Conservation (phyloP, 129 eudicot genomes). For the Centella asiatica region DNA sequence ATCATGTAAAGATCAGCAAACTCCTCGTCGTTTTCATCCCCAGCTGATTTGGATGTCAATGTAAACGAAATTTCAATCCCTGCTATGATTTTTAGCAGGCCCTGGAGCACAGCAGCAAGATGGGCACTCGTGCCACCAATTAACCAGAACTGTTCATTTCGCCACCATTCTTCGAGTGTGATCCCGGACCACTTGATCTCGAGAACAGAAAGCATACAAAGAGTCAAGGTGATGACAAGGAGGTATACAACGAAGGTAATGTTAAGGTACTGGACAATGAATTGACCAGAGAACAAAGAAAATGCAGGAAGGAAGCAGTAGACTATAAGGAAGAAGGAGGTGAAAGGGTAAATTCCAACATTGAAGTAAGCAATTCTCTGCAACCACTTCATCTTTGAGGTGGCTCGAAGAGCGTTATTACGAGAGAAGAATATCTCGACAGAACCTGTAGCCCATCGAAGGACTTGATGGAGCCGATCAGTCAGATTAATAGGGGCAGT, state of each 20-base stretch:
- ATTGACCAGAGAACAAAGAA: slow-evolving; percentile 55
- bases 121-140: slow-evolving; percentile 72
- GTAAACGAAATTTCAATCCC: slow-evolving; percentile 64
- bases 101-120: slow-evolving; percentile 65
- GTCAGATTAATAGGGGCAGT: slow-evolving; percentile 60
- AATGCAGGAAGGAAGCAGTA: slow-evolving; percentile 62
- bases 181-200: slow-evolving; percentile 66
- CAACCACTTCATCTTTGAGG: slow-evolving; percentile 47
- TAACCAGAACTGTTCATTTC: slow-evolving; percentile 63
- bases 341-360: slow-evolving; percentile 62
- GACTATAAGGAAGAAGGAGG: slow-evolving; percentile 51
- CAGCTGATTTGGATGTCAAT: slow-evolving; percentile 47
- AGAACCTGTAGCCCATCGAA: slow-evolving; percentile 68
- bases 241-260: slow-evolving; percentile 51
- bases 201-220: slow-evolving; percentile 48
- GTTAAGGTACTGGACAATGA: slow-evolving; percentile 49
- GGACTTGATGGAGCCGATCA: slow-evolving; percentile 59
- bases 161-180: slow-evolving; percentile 59
- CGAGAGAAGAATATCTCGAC: slow-evolving; percentile 64
- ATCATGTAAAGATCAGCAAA: slow-evolving; percentile 49
- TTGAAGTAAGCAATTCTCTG: slow-evolving; percentile 54
- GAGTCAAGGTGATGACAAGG: slow-evolving; percentile 33
- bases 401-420: slow-evolving; percentile 51
- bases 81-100: slow-evolving; percentile 49
- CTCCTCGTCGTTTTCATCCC: slow-evolving; percentile 50